phyloP scores from a whole-genome alignment of 352 stramenopile species.

The Sclerospora graminicola region DNA sequence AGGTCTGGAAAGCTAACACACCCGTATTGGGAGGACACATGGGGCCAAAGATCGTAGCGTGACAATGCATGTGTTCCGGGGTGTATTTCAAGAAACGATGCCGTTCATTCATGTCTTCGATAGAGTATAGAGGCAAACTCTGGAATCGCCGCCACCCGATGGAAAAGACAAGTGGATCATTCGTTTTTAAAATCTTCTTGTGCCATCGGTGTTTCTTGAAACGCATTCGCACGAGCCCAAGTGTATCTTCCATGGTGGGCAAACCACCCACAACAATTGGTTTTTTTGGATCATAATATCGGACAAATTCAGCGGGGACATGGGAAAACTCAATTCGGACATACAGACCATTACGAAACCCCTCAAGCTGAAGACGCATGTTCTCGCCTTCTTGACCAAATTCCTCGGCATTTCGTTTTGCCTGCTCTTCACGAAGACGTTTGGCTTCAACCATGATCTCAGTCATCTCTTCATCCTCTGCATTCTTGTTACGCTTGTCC shows the following conservation, averaged over 20 bases:
- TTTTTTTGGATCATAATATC: slow-evolving; percentile 87
- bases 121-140: slow-evolving; percentile 96
- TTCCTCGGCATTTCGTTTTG: slow-evolving; percentile 86
- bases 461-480: slow-evolving; percentile 81
- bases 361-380: slow-evolving; percentile 88
- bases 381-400: slow-evolving; percentile 93
- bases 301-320: slow-evolving; percentile 93
- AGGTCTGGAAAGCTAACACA: slow-evolving; percentile 94
- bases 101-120: slow-evolving; percentile 96
- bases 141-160: slow-evolving; percentile 99
- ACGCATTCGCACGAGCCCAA: slow-evolving; percentile 92
- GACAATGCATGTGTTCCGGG: slow-evolving; percentile 99
- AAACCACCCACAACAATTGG: slow-evolving; percentile 91
- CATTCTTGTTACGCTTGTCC: slow-evolving; percentile 31
- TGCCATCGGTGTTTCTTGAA: slow-evolving; percentile 99
- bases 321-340: slow-evolving; percentile 94
- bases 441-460: slow-evolving; percentile 83
- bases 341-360: slow-evolving; percentile 95
- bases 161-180: slow-evolving; percentile 97
- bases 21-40: slow-evolving; percentile 95
- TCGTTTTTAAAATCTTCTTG: slow-evolving; percentile 96
- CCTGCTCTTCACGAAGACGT: slow-evolving; percentile 69
- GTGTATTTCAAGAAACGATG: slow-evolving; percentile 98
- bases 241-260: slow-evolving; percentile 90
- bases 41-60: slow-evolving; percentile 95